Percentiles rank a stretch among this genome's conserved stretches.
These are phyloP conservation scores for Penicillium arizonense DNA, from an alignment of 495 filamentous ascomycete genomes.

Conservation along the genomic window DNA sequence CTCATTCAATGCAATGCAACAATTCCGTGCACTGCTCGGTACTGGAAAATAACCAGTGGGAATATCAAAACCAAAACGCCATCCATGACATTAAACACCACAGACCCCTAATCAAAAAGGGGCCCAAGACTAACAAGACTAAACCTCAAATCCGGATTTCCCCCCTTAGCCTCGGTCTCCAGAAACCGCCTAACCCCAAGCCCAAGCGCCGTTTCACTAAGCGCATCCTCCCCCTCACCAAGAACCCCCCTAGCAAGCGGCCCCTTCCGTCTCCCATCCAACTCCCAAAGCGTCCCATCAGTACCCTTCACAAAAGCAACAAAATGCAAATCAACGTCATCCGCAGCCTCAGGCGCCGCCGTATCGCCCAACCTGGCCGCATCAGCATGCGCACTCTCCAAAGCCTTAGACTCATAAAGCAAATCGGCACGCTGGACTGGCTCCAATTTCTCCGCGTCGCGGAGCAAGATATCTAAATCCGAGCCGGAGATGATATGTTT, in stretches of 20 bases:
- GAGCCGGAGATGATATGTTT: conserved; percentile 42
- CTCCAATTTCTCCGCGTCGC: conserved; percentile 38
- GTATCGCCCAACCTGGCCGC: conserved; percentile 74
- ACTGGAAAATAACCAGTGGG: too few species aligned
- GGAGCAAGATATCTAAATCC: conserved; percentile 46
- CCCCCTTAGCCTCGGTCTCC: conserved; percentile 53
- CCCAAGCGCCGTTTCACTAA: conserved; percentile 63
- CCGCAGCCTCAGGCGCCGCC: conserved; percentile 62
- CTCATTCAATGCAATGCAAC: too few species aligned
- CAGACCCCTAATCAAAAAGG: conserved; percentile 51
- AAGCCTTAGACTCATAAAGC: conserved; percentile 66
- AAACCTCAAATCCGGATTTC: conserved; percentile 69
- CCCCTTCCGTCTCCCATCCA: conserved; percentile 77
- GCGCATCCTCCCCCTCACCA: conserved; percentile 59
- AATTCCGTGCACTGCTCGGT: neutral
- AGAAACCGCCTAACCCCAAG: conserved; percentile 61
- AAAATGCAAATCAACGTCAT: conserved; percentile 75
- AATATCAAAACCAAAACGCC: neutral
- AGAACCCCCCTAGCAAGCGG: conserved; percentile 60
- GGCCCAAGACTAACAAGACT: conserved; percentile 70
- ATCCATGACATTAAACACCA: neutral
- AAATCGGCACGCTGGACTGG: conserved; percentile 63
- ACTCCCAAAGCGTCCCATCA: conserved; percentile 76
- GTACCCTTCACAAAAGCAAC: conserved; percentile 77
- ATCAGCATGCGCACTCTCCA: conserved; percentile 70